These are phyloP conservation scores for Mrakia gelida DNA, from an alignment of 768 basidiomycete genomes.

Conservation along the genomic window DNA sequence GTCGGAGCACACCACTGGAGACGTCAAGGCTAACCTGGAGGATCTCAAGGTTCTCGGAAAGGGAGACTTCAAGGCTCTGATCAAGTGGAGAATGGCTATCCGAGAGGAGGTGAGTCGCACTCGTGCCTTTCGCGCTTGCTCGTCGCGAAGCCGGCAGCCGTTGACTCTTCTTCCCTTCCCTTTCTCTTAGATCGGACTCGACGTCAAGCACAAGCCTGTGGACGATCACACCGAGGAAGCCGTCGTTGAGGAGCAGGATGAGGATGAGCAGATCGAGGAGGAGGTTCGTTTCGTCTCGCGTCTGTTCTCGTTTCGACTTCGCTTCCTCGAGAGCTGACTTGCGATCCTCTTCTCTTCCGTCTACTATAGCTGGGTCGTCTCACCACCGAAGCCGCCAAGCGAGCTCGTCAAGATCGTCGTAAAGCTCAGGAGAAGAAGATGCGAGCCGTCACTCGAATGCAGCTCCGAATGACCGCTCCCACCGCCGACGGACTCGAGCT, in stretches of 20 bases:
- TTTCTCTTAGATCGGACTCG: slow-evolving; percentile 67
- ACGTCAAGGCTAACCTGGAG: slow-evolving; percentile 74
- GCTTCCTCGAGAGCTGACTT: slow-evolving; percentile 19
- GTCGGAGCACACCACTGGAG: slow-evolving; percentile 66
- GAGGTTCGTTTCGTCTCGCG: slow-evolving; percentile 57
- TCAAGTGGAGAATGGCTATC: slow-evolving; percentile 84
- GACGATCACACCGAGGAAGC: slow-evolving; percentile 68
- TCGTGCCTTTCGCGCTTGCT: neutral
- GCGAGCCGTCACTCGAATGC: slow-evolving; percentile 87
- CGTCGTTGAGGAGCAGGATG: slow-evolving; percentile 59
- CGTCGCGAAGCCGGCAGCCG: neutral
- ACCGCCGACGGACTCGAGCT: slow-evolving; percentile 89
- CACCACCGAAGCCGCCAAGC: slow-evolving; percentile 64
- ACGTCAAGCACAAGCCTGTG: slow-evolving; percentile 66
- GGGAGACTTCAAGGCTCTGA: slow-evolving; percentile 86
- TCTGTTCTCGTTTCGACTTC: neutral
- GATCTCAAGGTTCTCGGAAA: slow-evolving; percentile 97
- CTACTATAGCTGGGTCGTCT: slow-evolving; percentile 68
- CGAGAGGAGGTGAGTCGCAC: slow-evolving; percentile 71
- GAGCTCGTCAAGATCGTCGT: slow-evolving; percentile 54
- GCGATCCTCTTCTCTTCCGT: neutral
- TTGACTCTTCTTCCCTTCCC: neutral
- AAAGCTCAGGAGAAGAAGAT: slow-evolving; percentile 77
- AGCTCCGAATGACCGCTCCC: slow-evolving; percentile 96
- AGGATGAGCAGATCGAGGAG: slow-evolving; percentile 81